Evolutionary conservation across 2,329 filamentous ascomycete genomes (phyloP), one percentile per base, ranked within the genome.

Genomic region (Fusarium lateritium): DNA sequence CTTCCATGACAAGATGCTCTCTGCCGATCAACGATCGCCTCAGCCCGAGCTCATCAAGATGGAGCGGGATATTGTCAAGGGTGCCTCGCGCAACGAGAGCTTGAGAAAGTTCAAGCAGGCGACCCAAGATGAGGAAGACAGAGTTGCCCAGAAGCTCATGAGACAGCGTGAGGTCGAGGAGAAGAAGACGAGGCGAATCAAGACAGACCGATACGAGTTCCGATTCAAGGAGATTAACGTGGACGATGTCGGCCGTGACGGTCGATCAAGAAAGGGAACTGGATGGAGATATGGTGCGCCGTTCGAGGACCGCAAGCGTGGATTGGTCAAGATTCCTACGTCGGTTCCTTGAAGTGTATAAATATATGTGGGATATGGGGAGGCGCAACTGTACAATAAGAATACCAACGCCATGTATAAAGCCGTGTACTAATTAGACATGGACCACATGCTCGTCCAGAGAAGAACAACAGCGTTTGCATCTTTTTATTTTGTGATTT

Each of bases 281-380:
- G 90, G 90, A 21, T 89, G 85, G 84, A 82, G 88, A 62, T 92
- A 92, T 71, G 90, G 90, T 63, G 84, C 84, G 63, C 89, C 90
- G 13, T 82, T 83, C 67, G 83, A 87, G 74, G 90, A 92, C 75
- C 84, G 90, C 58, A 87, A 85, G 79, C 86, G 85, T 71, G 89
- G 87, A n/a, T 75, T 86, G 76, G 79, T 90, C 80, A 92, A 91
- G 84, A 91, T 92, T 75, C 89, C 90, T 22, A 90, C 86, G 36
- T 85, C 83, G 54, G 88, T 91, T 56, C 86, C 85, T 62, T 88
- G 71, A 83, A 62, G 44, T 65, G 65, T 65, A 64, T 73, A 49
- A 69, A 54, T 68, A 59, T 65, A 40, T 60, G 45, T 59, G 68
- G 44, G 34, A 70, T 56, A 45, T 49, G 60, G 19, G 49, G 47